Conservation (phyloP, 495 filamentous ascomycete genomes). For the Aspergillus steynii region DNA sequence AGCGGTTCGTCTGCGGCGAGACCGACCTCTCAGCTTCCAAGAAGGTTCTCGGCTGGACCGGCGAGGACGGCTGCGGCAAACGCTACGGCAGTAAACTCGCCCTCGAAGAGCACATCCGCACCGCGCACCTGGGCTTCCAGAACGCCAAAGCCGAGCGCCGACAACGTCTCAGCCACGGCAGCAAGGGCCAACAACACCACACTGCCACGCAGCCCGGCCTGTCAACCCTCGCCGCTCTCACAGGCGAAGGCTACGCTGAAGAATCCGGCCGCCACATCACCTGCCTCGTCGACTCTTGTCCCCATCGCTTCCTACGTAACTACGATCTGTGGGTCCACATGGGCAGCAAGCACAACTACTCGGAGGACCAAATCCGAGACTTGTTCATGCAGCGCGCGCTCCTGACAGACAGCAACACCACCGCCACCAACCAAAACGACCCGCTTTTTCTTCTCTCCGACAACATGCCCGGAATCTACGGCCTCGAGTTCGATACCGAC, state of each 20-base stretch:
- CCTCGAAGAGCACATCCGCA: constrained; percentile 79
- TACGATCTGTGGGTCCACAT: constrained; percentile 71
- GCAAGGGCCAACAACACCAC: constrained; percentile 18
- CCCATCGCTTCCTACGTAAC: constrained; percentile 61
- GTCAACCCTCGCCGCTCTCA: constrained; percentile 51
- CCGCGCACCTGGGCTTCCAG: constrained; percentile 63
- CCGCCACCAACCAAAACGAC: neutral
- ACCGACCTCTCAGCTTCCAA: constrained; percentile 57
- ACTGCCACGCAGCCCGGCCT: constrained; percentile 15
- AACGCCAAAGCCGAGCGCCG: constrained; percentile 47
- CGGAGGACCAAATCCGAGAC: constrained; percentile 52
- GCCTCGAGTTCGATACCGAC: constrained; percentile 41
- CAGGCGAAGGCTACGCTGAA: constrained; percentile 58
- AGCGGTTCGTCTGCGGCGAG: constrained; percentile 71
- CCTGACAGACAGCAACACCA: constrained; percentile 29
- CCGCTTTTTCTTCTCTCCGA: constrained; percentile 18
- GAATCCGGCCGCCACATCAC: constrained; percentile 53
- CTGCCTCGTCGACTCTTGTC: constrained; percentile 57
- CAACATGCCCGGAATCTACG: constrained; percentile 44
- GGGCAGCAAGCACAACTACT: constrained; percentile 49
- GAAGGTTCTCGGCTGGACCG: constrained; percentile 65
- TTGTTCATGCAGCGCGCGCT: constrained; percentile 46
- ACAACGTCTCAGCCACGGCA: constrained; percentile 35
- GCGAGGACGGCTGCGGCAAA: constrained; percentile 63
- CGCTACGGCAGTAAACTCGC: constrained; percentile 68